Evolutionary conservation across 1,284 basidiomycete species (phyloP).

Genomic region (Volvariella volvacea): DNA sequence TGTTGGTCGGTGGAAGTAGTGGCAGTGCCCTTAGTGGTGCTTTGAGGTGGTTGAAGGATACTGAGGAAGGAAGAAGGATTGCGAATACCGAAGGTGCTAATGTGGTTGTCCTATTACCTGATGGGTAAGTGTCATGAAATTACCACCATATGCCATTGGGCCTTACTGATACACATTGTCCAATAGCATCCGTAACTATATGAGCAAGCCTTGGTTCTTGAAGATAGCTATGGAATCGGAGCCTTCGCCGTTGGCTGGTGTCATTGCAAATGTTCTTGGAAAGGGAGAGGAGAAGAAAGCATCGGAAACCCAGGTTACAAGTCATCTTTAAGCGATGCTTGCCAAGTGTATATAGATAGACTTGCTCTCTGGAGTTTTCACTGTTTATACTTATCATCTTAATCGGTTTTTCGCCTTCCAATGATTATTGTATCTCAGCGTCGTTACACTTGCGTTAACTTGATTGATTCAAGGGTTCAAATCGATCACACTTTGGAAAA

Average conservation of each 20-base stretch:
- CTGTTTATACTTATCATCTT: too few relatives aligned
- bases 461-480: too few relatives aligned
- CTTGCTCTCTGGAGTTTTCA: too few relatives aligned
- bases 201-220: conserved; percentile 88
- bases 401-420: too few relatives aligned
- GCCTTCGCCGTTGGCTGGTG: conserved; percentile 42
- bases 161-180: neutral
- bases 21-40: conserved; percentile 82
- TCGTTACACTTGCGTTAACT: too few relatives aligned
- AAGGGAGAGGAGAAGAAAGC: conserved; percentile 6
- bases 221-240: conserved; percentile 53
- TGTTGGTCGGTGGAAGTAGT: conserved; percentile 89
- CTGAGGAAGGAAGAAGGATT: conserved; percentile 58
- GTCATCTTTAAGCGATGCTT: too few relatives aligned
- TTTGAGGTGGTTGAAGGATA: conserved; percentile 68
- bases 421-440: too few relatives aligned
- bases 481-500: too few relatives aligned
- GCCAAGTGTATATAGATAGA: conserved; percentile 1
- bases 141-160: neutral
- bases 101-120: conserved; percentile 85
- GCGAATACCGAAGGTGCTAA: conserved; percentile 74
- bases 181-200: conserved; percentile 86
- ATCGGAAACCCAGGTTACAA: conserved; percentile 5
- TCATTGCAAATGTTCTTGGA: conserved; percentile 39
- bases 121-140: conserved; percentile 59